phyloP scores from a whole-genome alignment of 495 filamentous ascomycete species.

The Acidiella bohemica region DNA sequence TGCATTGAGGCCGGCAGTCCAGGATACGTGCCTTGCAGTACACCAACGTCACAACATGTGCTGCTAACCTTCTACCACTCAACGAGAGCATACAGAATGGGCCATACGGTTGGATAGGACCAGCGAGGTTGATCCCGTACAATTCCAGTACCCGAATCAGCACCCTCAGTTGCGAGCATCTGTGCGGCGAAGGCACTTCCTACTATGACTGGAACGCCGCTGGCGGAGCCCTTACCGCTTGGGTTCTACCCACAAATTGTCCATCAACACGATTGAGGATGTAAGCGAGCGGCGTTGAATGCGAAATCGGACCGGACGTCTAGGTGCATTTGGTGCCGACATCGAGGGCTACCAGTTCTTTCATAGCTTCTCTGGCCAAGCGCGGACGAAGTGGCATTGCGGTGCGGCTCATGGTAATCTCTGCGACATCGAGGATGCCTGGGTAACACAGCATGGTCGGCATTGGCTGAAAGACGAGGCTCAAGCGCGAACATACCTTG shows the following conservation, averaged over 20 bases:
- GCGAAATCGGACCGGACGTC: constrained; percentile 6
- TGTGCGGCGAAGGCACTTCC: constrained; percentile 24
- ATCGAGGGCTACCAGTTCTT: constrained; percentile 23
- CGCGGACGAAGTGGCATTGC: constrained; percentile 34
- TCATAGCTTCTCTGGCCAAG: constrained; percentile 36
- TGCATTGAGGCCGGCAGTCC: no score
- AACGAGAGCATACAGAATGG: neutral
- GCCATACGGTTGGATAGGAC: constrained; percentile 17
- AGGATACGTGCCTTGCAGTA: no score
- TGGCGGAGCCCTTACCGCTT: constrained; percentile 33
- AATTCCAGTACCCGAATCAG: constrained; percentile 21
- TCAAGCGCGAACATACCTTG: constrained; percentile 27
- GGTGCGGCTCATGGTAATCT: constrained; percentile 35
- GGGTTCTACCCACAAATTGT: constrained; percentile 28
- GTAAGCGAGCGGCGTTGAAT: constrained; percentile 3
- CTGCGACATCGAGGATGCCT: constrained; percentile 30
- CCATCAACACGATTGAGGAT: constrained; percentile 15
- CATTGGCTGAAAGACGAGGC: constrained; percentile 28
- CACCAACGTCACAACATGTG: constrained; percentile 3
- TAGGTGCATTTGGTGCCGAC: constrained; percentile 7
- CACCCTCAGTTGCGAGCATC: constrained; percentile 20
- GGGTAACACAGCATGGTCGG: constrained; percentile 28
- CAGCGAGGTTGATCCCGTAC: constrained; percentile 9
- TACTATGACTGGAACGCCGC: constrained; percentile 27
- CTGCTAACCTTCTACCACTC: neutral